Evolutionary conservation across 1,139 yeast genomes (phyloP).

Genomic region (Blastobotrys petasosporus): DNA sequence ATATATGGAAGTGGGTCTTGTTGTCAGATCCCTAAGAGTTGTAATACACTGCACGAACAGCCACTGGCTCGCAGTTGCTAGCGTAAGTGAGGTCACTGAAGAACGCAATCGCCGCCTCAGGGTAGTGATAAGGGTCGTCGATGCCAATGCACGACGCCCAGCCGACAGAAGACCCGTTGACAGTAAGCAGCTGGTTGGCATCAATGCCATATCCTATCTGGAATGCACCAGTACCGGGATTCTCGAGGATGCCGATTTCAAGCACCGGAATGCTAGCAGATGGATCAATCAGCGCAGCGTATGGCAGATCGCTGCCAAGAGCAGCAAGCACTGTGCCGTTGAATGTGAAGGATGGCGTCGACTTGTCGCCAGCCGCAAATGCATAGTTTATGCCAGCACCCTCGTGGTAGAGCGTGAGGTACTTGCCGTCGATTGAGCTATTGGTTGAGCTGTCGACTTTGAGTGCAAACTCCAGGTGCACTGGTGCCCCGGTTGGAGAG

Average conservation of each 20-base stretch:
- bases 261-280: not conserved
- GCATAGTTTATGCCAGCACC: conserved; percentile 13
- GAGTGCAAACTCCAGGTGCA: not conserved
- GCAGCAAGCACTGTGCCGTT: not conserved
- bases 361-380: conserved; percentile 3
- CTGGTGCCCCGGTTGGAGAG: too few relatives aligned
- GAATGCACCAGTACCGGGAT: not conserved
- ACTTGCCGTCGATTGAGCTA: conserved; percentile 25
- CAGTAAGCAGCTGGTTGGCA: not conserved
- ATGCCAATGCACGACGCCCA: conserved; percentile 7
- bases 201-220: conserved; percentile 1
- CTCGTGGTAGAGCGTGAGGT: conserved; percentile 25
- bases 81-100: not conserved
- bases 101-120: conserved; percentile 3
- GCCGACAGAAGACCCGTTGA: conserved; percentile 5
- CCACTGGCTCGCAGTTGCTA: not conserved
- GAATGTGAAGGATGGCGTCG: not conserved
- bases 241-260: not conserved
- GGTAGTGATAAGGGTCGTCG: conserved; percentile 6
- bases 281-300: not conserved
- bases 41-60: not conserved
- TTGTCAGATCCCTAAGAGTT: too few relatives aligned
- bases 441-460: conserved; percentile 1
- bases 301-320: not conserved
- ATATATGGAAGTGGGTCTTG: too few relatives aligned